Conservation (phyloP, 2,329 filamentous ascomycete genomes). For the Dactylonectria macrodidyma region DNA sequence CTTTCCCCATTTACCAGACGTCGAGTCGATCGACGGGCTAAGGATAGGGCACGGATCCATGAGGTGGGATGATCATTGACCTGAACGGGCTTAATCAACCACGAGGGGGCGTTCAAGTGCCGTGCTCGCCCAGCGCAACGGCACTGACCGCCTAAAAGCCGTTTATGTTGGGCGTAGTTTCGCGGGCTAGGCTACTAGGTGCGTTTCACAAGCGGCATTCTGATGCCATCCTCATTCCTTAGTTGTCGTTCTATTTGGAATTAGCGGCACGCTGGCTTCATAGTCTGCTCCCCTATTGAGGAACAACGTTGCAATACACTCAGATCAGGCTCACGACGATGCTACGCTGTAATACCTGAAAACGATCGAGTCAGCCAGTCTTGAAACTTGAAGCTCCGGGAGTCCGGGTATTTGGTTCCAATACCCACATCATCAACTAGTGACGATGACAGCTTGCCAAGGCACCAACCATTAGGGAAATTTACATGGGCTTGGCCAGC, state of each 20-base stretch:
- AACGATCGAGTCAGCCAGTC: not conserved
- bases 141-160: not conserved
- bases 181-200: not conserved
- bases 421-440: slow-evolving; percentile 2
- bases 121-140: not conserved
- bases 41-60: not conserved
- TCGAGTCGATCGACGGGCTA: not conserved
- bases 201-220: not conserved
- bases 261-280: not conserved
- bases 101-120: not conserved
- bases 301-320: not conserved
- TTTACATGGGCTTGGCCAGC: not conserved
- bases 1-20: not conserved
- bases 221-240: not conserved
- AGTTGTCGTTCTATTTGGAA: not conserved
- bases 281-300: not conserved
- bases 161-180: not conserved
- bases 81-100: not conserved
- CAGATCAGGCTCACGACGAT: not conserved
- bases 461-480: slow-evolving; percentile 1
- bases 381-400: not conserved
- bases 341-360: not conserved
- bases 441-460: slow-evolving; percentile 7
- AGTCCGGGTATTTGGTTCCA: not conserved
- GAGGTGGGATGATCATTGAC: not conserved